phyloP scores from a whole-genome alignment of 106 monocot species.

The Platanthera guangdongensis region DNA sequence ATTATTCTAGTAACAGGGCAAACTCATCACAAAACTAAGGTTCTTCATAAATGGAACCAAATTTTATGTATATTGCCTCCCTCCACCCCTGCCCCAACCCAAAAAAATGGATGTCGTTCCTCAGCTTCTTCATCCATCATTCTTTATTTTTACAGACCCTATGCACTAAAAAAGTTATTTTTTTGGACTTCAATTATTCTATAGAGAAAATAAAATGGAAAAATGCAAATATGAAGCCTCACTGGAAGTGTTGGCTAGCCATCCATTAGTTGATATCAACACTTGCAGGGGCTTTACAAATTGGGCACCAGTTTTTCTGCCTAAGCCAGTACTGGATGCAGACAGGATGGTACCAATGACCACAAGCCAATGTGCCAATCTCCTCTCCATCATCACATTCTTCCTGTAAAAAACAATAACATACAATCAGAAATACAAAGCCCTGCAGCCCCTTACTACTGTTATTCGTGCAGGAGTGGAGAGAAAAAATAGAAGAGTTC shows the following conservation, averaged over 20 bases:
- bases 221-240: background rate
- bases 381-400: slow-evolving; percentile 51
- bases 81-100: too few species aligned
- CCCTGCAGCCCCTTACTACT: too few species aligned
- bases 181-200: background rate
- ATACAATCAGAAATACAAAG: background rate
- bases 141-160: background rate
- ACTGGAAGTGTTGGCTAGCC: background rate
- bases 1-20: too few species aligned
- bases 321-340: slow-evolving; percentile 66
- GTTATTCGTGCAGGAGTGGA: too few species aligned
- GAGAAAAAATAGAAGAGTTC: too few species aligned
- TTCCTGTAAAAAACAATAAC: slow-evolving; percentile 37
- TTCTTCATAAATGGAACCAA: too few species aligned
- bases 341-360: slow-evolving; percentile 47
- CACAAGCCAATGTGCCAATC: slow-evolving; percentile 41
- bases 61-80: too few species aligned
- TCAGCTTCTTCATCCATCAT: background rate
- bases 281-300: slow-evolving; percentile 48
- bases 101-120: background rate
- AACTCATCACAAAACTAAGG: too few species aligned
- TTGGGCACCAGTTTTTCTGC: slow-evolving; percentile 78
- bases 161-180: background rate
- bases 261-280: background rate
- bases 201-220: background rate